These are phyloP conservation scores for Cercospora sojina DNA, from an alignment of 2,329 filamentous ascomycete genomes.

Conservation along the genomic window DNA sequence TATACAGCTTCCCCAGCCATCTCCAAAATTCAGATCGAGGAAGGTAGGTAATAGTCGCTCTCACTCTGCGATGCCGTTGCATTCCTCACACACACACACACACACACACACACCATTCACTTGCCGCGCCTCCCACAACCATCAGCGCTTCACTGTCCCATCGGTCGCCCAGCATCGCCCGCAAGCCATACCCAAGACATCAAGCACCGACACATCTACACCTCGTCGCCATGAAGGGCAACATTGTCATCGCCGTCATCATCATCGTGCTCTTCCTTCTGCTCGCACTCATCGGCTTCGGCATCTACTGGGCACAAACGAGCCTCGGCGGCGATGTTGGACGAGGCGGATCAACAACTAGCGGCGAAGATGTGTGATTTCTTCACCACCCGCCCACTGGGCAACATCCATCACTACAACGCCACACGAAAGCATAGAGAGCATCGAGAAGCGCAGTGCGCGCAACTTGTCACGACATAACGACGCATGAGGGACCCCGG, in stretches of 20 bases:
- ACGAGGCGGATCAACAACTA: slow-evolving; percentile 31
- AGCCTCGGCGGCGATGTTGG: slow-evolving; percentile 32
- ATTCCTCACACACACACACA: neutral
- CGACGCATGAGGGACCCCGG: slow-evolving; percentile 2
- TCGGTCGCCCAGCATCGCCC: neutral
- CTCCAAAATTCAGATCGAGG: neutral
- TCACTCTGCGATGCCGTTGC: neutral
- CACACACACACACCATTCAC: neutral
- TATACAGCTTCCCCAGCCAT: neutral
- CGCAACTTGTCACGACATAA: neutral
- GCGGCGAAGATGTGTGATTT: slow-evolving; percentile 34
- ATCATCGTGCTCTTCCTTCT: slow-evolving; percentile 55
- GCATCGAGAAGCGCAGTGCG: neutral
- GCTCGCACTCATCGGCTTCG: slow-evolving; percentile 50
- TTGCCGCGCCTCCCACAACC: neutral
- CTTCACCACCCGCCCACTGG: neutral
- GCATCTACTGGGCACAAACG: slow-evolving; percentile 51
- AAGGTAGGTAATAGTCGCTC: neutral
- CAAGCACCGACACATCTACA: neutral
- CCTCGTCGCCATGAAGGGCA: slow-evolving; percentile 47
- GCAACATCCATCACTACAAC: neutral
- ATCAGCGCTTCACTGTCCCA: neutral
- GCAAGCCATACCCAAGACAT: neutral
- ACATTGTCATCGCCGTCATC: slow-evolving; percentile 55
- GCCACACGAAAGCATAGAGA: neutral